These are phyloP conservation scores for Chlamydomonas schloesseri DNA, from an alignment of 139 green algal genomes.

Conservation along the genomic window DNA sequence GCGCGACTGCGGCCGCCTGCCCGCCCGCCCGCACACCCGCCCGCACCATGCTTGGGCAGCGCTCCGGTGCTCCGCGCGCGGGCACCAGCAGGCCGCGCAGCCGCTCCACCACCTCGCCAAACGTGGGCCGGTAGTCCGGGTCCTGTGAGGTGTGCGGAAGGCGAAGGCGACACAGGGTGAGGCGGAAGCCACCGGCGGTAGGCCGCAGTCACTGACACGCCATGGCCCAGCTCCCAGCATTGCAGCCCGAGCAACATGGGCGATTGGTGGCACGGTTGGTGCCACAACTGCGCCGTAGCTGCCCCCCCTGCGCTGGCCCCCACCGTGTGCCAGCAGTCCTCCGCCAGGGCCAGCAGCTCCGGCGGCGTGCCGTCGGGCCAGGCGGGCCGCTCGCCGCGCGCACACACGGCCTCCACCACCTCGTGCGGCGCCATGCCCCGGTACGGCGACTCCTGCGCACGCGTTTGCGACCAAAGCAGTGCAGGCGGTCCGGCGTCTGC, in stretches of 20 bases:
- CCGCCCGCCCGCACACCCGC: too few relatives aligned
- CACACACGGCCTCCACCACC: constrained; percentile 52
- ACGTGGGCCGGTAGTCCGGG: constrained; percentile 31
- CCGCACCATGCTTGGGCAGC: neutral
- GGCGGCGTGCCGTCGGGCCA: constrained; percentile 20
- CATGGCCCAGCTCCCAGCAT: neutral
- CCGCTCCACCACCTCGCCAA: constrained; percentile 43
- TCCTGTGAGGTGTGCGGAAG: constrained; percentile 36
- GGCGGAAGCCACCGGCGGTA: neutral
- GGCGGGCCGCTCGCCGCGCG: constrained; percentile 16
- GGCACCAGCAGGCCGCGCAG: constrained; percentile 35
- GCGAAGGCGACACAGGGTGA: too few relatives aligned
- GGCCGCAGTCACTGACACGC: neutral
- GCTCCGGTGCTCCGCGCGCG: neutral
- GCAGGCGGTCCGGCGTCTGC: too few relatives aligned
- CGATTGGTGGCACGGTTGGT: too few relatives aligned
- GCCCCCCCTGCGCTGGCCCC: neutral
- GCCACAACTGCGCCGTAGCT: too few relatives aligned
- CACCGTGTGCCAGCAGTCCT: constrained; percentile 52
- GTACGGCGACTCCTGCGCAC: constrained; percentile 38
- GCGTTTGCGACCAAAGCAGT: too few relatives aligned
- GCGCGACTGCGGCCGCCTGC: too few relatives aligned
- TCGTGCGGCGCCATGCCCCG: constrained; percentile 44
- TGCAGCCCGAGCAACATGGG: too few relatives aligned
- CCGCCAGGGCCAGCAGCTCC: constrained; percentile 35